A percentile compares a stretch with the other conserved stretches of the same genome.
phyloP scores from a whole-genome alignment of 2,329 filamentous ascomycete genomes.

The Penicillium italicum region DNA sequence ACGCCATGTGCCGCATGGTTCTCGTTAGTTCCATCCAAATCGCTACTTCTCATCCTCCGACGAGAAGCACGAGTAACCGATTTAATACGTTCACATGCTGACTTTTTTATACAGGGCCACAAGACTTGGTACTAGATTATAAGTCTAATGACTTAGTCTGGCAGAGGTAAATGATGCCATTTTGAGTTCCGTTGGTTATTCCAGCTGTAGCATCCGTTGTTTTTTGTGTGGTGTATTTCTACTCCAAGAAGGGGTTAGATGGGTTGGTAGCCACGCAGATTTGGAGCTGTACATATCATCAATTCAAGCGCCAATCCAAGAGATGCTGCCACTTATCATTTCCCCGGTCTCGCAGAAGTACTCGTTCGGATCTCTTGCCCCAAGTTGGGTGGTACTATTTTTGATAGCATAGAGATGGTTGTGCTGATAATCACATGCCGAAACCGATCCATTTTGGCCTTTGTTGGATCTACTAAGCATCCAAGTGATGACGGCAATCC shows the following conservation, averaged over 20 bases:
- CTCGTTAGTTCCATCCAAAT: constrained; percentile 34
- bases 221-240: constrained; percentile 35
- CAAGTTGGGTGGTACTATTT: not conserved
- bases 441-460: not conserved
- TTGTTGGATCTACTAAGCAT: not conserved
- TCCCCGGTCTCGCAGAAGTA: not conserved
- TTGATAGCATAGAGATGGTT: not conserved
- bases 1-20: constrained; percentile 45
- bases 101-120: constrained; percentile 50
- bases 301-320: constrained; percentile 33
- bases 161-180: constrained; percentile 30
- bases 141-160: constrained; percentile 62
- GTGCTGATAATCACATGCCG: not conserved
- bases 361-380: not conserved
- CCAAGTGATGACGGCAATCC: too few species aligned
- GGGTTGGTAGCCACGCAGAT: constrained; percentile 25
- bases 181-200: constrained; percentile 3
- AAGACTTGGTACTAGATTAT: constrained; percentile 52
- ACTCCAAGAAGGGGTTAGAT: constrained; percentile 29
- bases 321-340: constrained; percentile 19
- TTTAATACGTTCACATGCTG: constrained; percentile 16
- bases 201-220: constrained; percentile 16
- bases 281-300: constrained; percentile 39
- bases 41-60: not conserved
- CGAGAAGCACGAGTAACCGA: not conserved